Percentiles rank a stretch among this genome's conserved stretches.
Conservation (phyloP, 2,329 filamentous ascomycete species). For the Rutstroemia sp. region DNA sequence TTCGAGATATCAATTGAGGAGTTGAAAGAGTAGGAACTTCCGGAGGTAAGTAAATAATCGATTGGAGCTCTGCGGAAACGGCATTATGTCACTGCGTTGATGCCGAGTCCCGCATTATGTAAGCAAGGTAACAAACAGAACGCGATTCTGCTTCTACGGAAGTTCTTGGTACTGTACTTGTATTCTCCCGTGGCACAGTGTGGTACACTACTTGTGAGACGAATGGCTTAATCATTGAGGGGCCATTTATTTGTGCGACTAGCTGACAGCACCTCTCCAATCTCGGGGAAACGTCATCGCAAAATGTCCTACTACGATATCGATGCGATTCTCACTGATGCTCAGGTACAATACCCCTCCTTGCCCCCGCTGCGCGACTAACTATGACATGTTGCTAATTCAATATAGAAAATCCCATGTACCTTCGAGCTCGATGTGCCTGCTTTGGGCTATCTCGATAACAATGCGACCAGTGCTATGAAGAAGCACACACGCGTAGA, state of each 20-base stretch:
- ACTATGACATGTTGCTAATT: constrained; percentile 9
- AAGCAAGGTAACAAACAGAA: neutral
- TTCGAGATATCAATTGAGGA: constrained; percentile 5
- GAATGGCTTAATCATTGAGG: too few species aligned
- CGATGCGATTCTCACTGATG: constrained; percentile 76
- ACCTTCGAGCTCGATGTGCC: constrained; percentile 88
- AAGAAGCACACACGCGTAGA: constrained; percentile 73
- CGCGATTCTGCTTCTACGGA: neutral
- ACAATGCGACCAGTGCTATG: constrained; percentile 63
- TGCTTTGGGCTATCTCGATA: constrained; percentile 81
- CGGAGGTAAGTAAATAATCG: neutral
- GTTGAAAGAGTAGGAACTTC: neutral
- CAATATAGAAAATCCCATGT: constrained; percentile 78
- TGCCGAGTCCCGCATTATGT: neutral
- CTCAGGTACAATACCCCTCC: constrained; percentile 48
- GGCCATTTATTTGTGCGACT: too few species aligned
- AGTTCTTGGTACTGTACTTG: too few species aligned
- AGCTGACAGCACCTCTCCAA: too few species aligned
- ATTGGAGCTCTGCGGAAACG: neutral
- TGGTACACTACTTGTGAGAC: too few species aligned
- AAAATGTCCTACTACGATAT: constrained; percentile 77
- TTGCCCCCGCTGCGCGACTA: neutral
- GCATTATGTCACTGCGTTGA: constrained; percentile 1
- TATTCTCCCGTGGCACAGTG: too few species aligned
- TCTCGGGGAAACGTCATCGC: neutral